A percentile compares a stretch with the other conserved stretches of the same genome.
Conservation (phyloP, 73 alveolate species). For the Uronychia binucleata region DNA sequence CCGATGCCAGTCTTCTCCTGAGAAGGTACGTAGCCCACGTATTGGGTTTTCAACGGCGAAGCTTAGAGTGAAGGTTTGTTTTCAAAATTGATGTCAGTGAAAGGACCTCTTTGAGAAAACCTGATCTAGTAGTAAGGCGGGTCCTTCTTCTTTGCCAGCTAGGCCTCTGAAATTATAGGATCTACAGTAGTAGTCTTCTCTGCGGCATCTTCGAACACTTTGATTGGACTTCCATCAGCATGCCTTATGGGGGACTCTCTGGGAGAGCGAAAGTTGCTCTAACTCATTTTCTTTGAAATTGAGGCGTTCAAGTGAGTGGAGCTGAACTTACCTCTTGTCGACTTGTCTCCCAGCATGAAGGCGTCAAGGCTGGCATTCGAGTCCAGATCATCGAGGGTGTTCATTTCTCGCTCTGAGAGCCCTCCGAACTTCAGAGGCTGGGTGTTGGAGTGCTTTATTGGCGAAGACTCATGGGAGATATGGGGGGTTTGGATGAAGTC, state of each 20-base stretch:
- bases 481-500: background rate
- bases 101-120: background rate
- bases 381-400: background rate
- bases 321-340: background rate
- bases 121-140: background rate
- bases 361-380: background rate
- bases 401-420: background rate
- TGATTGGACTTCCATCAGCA: background rate
- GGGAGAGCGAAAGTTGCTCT: no score
- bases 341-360: background rate
- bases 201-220: background rate
- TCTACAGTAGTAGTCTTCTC: background rate
- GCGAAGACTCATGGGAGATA: background rate
- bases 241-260: background rate
- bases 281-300: background rate
- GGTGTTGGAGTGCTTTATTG: background rate
- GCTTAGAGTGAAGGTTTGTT: background rate
- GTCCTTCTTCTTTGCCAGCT: background rate
- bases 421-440: background rate
- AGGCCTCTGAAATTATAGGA: background rate
- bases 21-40: background rate
- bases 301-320: background rate
- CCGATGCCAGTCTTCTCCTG: background rate
- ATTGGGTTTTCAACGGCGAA: background rate
- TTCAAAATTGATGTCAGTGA: background rate